Evolutionary conservation across 1,139 yeast species (phyloP).

Genomic region (Komagataea norvegica): DNA sequence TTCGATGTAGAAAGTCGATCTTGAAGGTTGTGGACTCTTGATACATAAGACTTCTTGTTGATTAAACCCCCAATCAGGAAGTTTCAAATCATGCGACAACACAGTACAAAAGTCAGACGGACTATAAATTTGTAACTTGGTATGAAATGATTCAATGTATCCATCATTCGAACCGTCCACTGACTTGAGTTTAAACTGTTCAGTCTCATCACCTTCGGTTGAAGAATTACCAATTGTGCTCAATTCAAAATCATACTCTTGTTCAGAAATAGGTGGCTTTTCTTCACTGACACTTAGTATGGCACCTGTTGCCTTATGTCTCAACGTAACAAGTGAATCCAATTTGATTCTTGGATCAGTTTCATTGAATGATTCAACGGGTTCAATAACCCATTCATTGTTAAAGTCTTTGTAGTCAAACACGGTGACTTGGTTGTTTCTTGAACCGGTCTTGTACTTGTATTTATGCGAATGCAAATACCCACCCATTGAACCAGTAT

Average conservation of each 20-base stretch:
- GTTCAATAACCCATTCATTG: constrained; percentile 67
- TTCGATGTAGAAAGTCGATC: constrained; percentile 65
- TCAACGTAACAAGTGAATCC: constrained; percentile 51
- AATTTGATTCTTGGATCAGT: constrained; percentile 37
- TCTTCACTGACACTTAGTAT: constrained; percentile 51
- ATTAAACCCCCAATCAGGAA: constrained; percentile 66
- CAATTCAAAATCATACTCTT: constrained; percentile 74
- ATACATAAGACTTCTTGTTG: constrained; percentile 79
- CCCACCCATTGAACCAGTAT: constrained; percentile 50
- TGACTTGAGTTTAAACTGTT: constrained; percentile 47
- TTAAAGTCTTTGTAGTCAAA: constrained; percentile 48
- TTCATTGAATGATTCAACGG: constrained; percentile 24
- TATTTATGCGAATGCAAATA: constrained; percentile 66
- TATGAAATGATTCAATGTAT: constrained; percentile 19
- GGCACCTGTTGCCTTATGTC: constrained; percentile 57
- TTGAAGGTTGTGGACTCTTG: constrained; percentile 52
- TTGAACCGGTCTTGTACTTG: constrained; percentile 49
- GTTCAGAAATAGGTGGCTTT: constrained; percentile 75
- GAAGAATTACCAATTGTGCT: constrained; percentile 54
- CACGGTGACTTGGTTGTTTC: constrained; percentile 66
- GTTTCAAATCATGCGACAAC: constrained; percentile 53
- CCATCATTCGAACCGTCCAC: constrained; percentile 6
- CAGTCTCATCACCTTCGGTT: constrained; percentile 44
- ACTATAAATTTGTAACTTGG: constrained; percentile 53
- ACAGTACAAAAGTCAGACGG: constrained; percentile 50